phyloP scores from a whole-genome alignment of 805 yeast genomes.

The Candida orba region DNA sequence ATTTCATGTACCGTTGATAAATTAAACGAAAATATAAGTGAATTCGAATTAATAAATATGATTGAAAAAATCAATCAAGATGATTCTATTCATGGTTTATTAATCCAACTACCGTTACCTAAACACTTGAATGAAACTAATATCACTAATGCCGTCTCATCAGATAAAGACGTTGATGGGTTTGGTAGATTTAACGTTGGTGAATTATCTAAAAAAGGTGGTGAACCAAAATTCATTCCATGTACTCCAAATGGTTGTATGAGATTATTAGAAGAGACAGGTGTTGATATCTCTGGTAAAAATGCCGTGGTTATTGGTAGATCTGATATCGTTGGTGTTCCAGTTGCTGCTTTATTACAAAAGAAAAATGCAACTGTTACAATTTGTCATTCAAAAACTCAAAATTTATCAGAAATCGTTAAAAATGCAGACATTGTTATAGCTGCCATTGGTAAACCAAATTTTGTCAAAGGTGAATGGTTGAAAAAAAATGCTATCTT shows the following conservation, averaged over 20 bases:
- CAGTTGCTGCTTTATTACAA: conserved; percentile 78
- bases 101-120: conserved; percentile 90
- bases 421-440: conserved; percentile 78
- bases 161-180: conserved; percentile 92
- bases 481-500: conserved; percentile 79
- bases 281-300: conserved; percentile 65
- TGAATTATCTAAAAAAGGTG: conserved; percentile 81
- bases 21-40: conserved; percentile 54
- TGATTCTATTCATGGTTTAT: conserved; percentile 72
- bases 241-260: conserved; percentile 95
- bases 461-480: conserved; percentile 82
- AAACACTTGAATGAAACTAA: conserved; percentile 66
- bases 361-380: conserved; percentile 80
- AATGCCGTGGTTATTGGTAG: conserved; percentile 90
- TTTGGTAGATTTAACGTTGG: conserved; percentile 86
- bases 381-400: conserved; percentile 69
- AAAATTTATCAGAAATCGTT: conserved; percentile 50
- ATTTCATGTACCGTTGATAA: conserved; percentile 61
- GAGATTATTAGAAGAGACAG: conserved; percentile 64
- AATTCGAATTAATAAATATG: conserved; percentile 50
- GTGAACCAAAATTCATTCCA: conserved; percentile 76
- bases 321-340: conserved; percentile 93
- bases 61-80: conserved; percentile 66
- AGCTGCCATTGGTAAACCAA: conserved; percentile 86
- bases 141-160: conserved; percentile 74